Base-by-base conservation (phyloP, 352 stramenopile species). In the Pythium diclinum region DNA sequence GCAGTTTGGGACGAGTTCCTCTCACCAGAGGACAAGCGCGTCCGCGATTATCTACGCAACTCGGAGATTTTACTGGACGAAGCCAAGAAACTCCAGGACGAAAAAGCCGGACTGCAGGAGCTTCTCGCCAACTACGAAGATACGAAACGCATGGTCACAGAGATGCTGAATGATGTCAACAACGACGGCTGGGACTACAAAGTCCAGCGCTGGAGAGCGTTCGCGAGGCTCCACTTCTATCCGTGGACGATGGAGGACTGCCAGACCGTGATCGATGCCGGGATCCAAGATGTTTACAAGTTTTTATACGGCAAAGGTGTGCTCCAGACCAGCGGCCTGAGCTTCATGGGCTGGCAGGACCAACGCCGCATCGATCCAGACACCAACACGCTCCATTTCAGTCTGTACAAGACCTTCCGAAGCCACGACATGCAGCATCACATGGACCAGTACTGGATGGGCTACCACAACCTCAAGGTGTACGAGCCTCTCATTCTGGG, bases 311-410 rank as follows among this genome's bases (percentile, higher is more conserved):
- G 16, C 23, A 9, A 7, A 13, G 9, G 9, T 1, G 23, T 4
- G n/a, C n/a, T n/a, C 3, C 38, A 21, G 9, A 60, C 23, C 13
- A 7, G 14, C 14, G 21, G 10, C 40, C 21, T 9, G 34, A 51
- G 32, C 32, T 42, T 59, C 9, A 53, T 65, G 3, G 48, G 59
- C 33, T 65, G 59, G 59, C 21, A 25, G 6, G 47, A 65, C 23
- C 38, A 10, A 0, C 11, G n/a, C 3, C n/a, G 6, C 16, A 9
- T 52, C 10, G 13, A 52, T 36, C 5, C 28, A 17, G 14, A 59
- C n/a, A 3, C 25, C 3, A 14, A 23, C 2, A 42, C 23, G 11
- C 17, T 64, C 3, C 58, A 59, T 14, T 65, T 59, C 42, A 32
- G 8, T 8, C 36, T 28, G 0, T 38, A 11, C 21, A 65, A 65